Evolutionary conservation across 139 green algal species (phyloP), one percentile per base, ranked within the genome.

Genomic region (Tetradesmus obliquus): DNA sequence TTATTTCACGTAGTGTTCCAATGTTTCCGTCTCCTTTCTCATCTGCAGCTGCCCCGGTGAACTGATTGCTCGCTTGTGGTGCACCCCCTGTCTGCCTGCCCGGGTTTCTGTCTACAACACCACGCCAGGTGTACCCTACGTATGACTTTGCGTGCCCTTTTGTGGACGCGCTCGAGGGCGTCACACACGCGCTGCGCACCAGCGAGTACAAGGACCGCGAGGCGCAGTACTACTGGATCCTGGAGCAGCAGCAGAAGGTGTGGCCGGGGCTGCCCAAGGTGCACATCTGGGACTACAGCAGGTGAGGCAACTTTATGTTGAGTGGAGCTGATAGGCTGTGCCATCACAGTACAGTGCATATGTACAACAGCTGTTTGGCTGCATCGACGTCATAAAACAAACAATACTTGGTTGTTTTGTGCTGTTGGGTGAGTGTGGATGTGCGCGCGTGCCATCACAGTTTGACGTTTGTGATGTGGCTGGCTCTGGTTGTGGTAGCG

Each of bases 141-240:
- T 99, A 99, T 93, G 98, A 99, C 96, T 99, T 96, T 92, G 98
- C 98, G 8, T 99, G 98, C 95, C 98, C 98, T 10, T 99, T 98
- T 93, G 97, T 99, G 60, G 98, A 99, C 88, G 90, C 96, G 1
- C 74, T 97, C 0, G 98, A 99, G 95, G 98, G 98, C 7, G 97
- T 99, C 19, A 99, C 98, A 0, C 98, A 99, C 83, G 98, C 98
- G 19, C 94, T 99, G 94, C 95, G 98, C 74, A 99, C 98, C 15
- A 97, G 89, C 80, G 98, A 99, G 95, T 90, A 91, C 84, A 90
- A 93, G 81, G 94, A 96, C 90, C 92, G 95, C 74, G 94, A 98
- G 94, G 94, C 95, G 60, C 97, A 99, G 94, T 99, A 95, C 93
- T 97, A 98, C 93, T 96, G 95, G 96, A 96, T 99, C 83, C 93